Evolutionary conservation across 106 monocot genomes (phyloP), one percentile per base, ranked within the genome.

Genomic region (Phalaenopsis aphrodite): DNA sequence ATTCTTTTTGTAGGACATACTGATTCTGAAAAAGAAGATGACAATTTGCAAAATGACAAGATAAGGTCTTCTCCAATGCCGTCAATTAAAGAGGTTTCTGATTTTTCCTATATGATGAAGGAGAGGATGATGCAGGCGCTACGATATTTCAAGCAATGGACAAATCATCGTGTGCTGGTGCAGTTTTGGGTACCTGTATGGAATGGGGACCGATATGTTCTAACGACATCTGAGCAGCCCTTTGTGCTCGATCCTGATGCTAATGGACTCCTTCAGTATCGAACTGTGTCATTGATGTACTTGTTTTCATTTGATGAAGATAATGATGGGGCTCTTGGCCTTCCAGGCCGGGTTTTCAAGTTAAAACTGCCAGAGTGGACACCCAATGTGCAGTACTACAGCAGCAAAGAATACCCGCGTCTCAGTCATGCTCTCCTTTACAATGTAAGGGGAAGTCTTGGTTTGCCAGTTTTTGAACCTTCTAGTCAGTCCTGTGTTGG

Each of bases 111-210:
- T 72, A 3, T 82, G 36, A 85, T 96, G 55, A 93, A 90, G 78
- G 88, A 88, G 83, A 86, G 83, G 76, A 82, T 96, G 77, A 83
- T 90, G 47, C 93, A 81, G 55, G 96, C 96, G 3, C 93, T 96
- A 43, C 81, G 89, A 24, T 80, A 84, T 79, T 83, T 96, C 75
- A 96, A 91, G 75, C 88, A 96, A 42, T 91, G 85, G 21, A 84
- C 88, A 10, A 88, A 90, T 21, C 89, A 88, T 37, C 84, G 86
- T 17, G 80, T 91, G 18, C 76, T 96, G 8, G 91, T 91, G 77
- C 96, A 96, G 79, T 88, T 96, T n/a, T 96, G 96, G 96, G 96
- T 88, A 15, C 96, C 96, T 30, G 88, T 93, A 39, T 88, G 82
- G 77, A 87, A 76, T 65, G 87, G 88, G 48, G 78, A 80, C 68